Conservation (phyloP, 2,329 filamentous ascomycete species). For the Phaeomoniella chlamydospora region DNA sequence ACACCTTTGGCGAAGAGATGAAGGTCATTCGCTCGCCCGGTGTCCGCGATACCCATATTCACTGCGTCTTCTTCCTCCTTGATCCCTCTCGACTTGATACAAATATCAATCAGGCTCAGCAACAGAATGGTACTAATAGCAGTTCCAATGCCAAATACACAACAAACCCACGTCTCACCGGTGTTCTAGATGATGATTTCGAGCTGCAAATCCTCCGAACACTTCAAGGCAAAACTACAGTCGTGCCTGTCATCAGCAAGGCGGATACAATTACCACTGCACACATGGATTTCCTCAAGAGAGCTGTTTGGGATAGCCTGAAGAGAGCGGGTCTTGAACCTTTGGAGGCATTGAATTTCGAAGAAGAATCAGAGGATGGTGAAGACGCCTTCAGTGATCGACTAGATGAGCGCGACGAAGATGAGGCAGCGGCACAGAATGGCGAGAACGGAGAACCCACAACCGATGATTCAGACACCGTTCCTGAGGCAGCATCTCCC, state of each 20-base stretch:
- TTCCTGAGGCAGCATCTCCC: conserved; percentile 4
- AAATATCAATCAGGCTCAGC: conserved; percentile 54
- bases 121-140: conserved; percentile 42
- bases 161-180: conserved; percentile 29
- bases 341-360: conserved; percentile 69
- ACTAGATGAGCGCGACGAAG: conserved; percentile 36
- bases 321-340: conserved; percentile 79
- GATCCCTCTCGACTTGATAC: conserved; percentile 76
- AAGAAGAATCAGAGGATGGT: conserved; percentile 63
- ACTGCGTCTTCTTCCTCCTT: conserved; percentile 83
- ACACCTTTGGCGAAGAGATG: conserved; percentile 94
- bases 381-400: conserved; percentile 25
- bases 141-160: conserved; percentile 32
- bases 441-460: conserved; percentile 10
- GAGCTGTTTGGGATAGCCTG: conserved; percentile 75
- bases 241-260: conserved; percentile 91
- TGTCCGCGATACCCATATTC: conserved; percentile 90
- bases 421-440: conserved; percentile 14
- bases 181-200: conserved; percentile 71
- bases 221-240: conserved; percentile 83
- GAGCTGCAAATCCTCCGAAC: conserved; percentile 82
- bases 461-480: conserved; percentile 9
- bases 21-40: conserved; percentile 90
- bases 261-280: conserved; percentile 91
- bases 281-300: conserved; percentile 87